Evolutionary conservation across 768 basidiomycete species (phyloP).

Genomic region (Dictyophora rubrovolvata): DNA sequence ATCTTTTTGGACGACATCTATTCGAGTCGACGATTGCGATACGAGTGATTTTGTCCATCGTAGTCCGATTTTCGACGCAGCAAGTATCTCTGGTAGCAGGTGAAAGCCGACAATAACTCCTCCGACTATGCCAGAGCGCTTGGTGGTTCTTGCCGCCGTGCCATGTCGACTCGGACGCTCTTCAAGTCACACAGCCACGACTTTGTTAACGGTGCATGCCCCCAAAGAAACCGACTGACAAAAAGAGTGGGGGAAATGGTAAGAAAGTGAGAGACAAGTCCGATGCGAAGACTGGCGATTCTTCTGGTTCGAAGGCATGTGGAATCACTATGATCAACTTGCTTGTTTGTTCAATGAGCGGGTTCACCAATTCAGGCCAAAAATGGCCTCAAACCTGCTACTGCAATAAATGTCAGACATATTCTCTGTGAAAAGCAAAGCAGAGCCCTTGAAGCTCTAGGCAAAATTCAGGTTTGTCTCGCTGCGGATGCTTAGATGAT

Average conservation of each 20-base stretch:
- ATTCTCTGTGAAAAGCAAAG: constrained; percentile 73
- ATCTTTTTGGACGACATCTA: constrained; percentile 93
- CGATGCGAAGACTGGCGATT: constrained; percentile 14
- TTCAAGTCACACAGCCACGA: not conserved
- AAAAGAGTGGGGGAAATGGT: constrained; percentile 25
- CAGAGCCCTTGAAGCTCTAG: constrained; percentile 4
- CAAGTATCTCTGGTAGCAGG: not conserved
- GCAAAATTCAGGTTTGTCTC: not conserved
- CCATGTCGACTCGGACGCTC: not conserved
- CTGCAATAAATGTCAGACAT: constrained; percentile 76
- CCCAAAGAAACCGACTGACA: constrained; percentile 33
- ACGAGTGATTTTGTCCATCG: constrained; percentile 96
- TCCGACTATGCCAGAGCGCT: not conserved
- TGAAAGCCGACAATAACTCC: not conserved
- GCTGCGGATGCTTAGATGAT: not conserved
- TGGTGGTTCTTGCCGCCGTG: not conserved
- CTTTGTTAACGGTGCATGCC: constrained; percentile 7
- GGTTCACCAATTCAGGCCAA: constrained; percentile 31
- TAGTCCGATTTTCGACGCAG: constrained; percentile 19
- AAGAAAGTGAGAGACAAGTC: constrained; percentile 22
- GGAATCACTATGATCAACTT: not conserved
- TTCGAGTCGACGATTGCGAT: constrained; percentile 91
- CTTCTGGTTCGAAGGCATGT: constrained; percentile 14
- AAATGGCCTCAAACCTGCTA: constrained; percentile 63
- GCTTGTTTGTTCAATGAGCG: not conserved